phyloP scores from a whole-genome alignment of 495 filamentous ascomycete species.

The Aspergillus sclerotioniger region DNA sequence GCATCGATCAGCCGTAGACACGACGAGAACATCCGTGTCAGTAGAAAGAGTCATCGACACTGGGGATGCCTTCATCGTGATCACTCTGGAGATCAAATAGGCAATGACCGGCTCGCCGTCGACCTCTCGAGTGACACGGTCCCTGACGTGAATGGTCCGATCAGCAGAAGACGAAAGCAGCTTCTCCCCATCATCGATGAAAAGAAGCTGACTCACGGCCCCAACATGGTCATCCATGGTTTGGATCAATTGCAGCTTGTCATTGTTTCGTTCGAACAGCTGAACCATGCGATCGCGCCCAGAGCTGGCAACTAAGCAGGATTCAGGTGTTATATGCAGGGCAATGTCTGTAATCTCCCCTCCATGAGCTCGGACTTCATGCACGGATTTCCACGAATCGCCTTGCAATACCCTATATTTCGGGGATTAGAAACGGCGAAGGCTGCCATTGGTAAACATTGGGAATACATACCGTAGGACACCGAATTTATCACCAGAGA shows the following conservation, averaged over 20 bases:
- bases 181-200: constrained; percentile 61
- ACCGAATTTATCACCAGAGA: constrained; percentile 83
- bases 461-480: constrained; percentile 60
- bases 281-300: constrained; percentile 89
- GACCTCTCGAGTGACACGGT: constrained; percentile 64
- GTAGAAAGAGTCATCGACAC: constrained; percentile 71
- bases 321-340: constrained; percentile 40
- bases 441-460: constrained; percentile 6
- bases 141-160: constrained; percentile 75
- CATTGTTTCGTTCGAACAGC: constrained; percentile 64
- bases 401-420: constrained; percentile 41
- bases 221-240: constrained; percentile 78
- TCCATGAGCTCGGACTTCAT: constrained; percentile 78
- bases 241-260: constrained; percentile 60
- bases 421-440: constrained; percentile 15
- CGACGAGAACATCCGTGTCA: constrained; percentile 57
- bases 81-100: constrained; percentile 69
- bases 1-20: constrained; percentile 81
- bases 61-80: constrained; percentile 82
- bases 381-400: constrained; percentile 49
- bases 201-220: constrained; percentile 61
- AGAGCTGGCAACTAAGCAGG: constrained; percentile 67
- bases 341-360: constrained; percentile 83
- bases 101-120: constrained; percentile 66
- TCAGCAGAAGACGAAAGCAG: constrained; percentile 87